Conservation (phyloP, 1,284 basidiomycete genomes). For the Cryptococcus neoformans region DNA sequence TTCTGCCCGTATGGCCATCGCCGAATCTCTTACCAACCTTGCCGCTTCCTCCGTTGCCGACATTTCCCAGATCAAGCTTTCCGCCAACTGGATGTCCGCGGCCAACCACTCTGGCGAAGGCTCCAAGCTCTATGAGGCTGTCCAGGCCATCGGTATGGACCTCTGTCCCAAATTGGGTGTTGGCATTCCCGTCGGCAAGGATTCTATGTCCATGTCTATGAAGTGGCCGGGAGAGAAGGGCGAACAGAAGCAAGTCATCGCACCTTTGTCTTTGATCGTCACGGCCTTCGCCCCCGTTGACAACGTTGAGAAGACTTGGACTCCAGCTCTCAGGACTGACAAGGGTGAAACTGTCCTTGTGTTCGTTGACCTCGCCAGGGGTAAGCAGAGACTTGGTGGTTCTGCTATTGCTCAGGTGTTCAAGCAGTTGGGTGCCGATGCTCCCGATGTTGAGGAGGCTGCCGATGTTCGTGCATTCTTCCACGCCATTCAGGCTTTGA, state of each 20-base stretch:
- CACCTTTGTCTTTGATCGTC: conserved; percentile 88
- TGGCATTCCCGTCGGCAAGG: conserved; percentile 96
- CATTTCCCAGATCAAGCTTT: conserved; percentile 79
- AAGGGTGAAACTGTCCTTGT: conserved; percentile 66
- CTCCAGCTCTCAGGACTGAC: conserved; percentile 76
- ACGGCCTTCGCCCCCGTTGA: conserved; percentile 91
- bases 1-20: conserved; percentile 94
- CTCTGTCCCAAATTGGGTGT: conserved; percentile 92
- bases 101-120: conserved; percentile 90
- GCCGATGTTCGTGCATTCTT: conserved; percentile 77
- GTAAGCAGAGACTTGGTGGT: conserved; percentile 85
- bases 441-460: conserved; percentile 85
- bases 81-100: conserved; percentile 99
- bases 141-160: conserved; percentile 87
- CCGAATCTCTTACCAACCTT: conserved; percentile 89
- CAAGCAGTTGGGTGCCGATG: conserved; percentile 82
- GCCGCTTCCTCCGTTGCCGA: conserved; percentile 73
- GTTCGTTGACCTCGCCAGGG: conserved; percentile 83
- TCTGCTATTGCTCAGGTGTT: conserved; percentile 94
- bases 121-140: conserved; percentile 85
- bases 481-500: conserved; percentile 66
- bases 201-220: conserved; percentile 99
- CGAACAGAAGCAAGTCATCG: conserved; percentile 74
- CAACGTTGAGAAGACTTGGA: conserved; percentile 83
- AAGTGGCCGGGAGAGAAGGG: conserved; percentile 68